Conservation (phyloP, 139 green algal genomes). For the Chlorella sp. region DNA sequence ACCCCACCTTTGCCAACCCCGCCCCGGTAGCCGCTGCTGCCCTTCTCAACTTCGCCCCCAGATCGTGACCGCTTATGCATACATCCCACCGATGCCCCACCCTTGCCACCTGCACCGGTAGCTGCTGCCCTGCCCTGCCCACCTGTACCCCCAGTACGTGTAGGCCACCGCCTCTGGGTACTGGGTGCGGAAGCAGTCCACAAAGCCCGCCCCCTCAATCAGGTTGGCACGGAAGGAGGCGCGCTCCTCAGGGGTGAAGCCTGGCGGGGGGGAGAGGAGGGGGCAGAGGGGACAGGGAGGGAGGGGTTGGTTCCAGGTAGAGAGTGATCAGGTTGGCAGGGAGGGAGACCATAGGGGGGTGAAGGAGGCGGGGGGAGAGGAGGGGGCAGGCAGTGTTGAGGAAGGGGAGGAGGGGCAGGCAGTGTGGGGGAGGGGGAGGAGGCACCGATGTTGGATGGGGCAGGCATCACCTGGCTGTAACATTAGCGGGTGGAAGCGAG, state of each 20-base stretch:
- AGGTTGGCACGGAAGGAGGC: slow-evolving; percentile 63
- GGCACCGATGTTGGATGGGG: too few relatives aligned
- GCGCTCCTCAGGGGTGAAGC: slow-evolving; percentile 84
- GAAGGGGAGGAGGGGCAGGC: too few relatives aligned
- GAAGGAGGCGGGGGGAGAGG: too few relatives aligned
- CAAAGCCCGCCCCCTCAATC: slow-evolving; percentile 53
- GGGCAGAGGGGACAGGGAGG: not conserved
- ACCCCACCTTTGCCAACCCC: too few relatives aligned
- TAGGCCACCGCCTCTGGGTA: slow-evolving; percentile 64
- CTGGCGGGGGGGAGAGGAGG: slow-evolving; percentile 36
- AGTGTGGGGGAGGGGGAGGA: too few relatives aligned
- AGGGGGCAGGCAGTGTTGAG: too few relatives aligned
- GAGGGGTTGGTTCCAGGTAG: too few relatives aligned
- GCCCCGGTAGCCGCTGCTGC: too few relatives aligned
- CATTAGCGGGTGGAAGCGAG: too few relatives aligned
- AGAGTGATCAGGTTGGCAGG: too few relatives aligned
- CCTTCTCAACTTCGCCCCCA: not conserved
- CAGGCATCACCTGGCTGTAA: too few relatives aligned
- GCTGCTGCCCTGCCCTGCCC: not conserved
- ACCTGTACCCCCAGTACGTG: slow-evolving; percentile 76
- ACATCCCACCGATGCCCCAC: not conserved
- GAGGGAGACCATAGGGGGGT: too few relatives aligned
- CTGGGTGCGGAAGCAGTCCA: slow-evolving; percentile 69
- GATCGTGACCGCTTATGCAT: not conserved
- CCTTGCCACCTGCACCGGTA: not conserved